Base-by-base conservation (phyloP, 1,284 basidiomycete genomes). In the Malassezia globosa region DNA sequence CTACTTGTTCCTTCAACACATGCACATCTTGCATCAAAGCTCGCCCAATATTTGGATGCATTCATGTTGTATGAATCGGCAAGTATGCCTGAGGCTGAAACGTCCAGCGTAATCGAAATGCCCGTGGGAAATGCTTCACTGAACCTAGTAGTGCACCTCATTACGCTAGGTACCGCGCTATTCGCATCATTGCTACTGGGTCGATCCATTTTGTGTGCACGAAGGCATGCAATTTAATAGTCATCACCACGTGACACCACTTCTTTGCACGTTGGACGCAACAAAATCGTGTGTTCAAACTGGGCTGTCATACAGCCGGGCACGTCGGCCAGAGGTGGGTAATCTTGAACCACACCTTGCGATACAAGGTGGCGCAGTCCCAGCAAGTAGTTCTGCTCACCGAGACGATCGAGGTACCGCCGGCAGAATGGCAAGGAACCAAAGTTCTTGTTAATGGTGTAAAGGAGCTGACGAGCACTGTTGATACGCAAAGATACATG, bases 381-480 rank as follows among this genome's bases (percentile, higher is more conserved):
- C 26, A 95, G 77, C 27, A 96, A 76, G 69, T 99, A 95, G 73
- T 85, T 88, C 75, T 82, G 87, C 76, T 96, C 90, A n/a, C 94
- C 94, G 2, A 79, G 75, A 4, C 68, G 54, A 45, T 71, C 94
- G 26, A 97, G 79, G 73, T 97, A 97, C 49, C 94, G 78, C 55
- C 92, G 78, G 73, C 92, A 97, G 75, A 88, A 99, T 4, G 94
- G 92, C 48, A 99, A 74, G 3, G 89, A 90, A 37, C 88, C 90
- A 73, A 97, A 99, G 73, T 87, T 83, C 72, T 82, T 85, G 69
- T 87, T 84, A 75, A 99, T 96, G 4, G 82, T 81, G 61, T 82
- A 84, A 26, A 97, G 77, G 36, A 99, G 73, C 4, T 83, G 79
- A 72, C 88, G 90, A 0, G 90, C 87, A 21, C 84, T 82, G 39